Evolutionary conservation across 495 filamentous ascomycete species (phyloP).

Genomic region (Aspergillus avenaceus): DNA sequence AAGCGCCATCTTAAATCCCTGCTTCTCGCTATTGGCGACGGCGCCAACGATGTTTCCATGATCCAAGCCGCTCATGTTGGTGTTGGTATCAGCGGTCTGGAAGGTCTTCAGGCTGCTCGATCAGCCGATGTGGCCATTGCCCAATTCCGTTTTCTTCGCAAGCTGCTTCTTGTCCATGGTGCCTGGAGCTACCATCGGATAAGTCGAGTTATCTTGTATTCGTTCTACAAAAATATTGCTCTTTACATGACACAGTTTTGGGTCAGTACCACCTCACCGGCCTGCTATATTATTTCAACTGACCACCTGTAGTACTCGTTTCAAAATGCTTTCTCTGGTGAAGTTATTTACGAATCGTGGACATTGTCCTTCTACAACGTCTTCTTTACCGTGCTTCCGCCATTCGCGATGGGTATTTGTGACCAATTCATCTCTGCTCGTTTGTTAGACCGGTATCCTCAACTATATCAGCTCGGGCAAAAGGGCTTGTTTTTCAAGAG

Average conservation of each 20-base stretch:
- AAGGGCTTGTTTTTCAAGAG: conserved; percentile 89
- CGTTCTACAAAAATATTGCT: conserved; percentile 99
- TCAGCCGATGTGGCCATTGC: conserved; percentile 95
- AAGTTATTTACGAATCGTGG: conserved; percentile 99
- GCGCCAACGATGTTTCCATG: conserved; percentile 99
- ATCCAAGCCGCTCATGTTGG: conserved; percentile 99
- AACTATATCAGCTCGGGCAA: conserved; percentile 91
- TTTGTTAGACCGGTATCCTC: conserved; percentile 94
- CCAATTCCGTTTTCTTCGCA: conserved; percentile 94
- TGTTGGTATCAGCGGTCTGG: conserved; percentile 94
- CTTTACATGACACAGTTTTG: conserved; percentile 99
- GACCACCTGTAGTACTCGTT: conserved; percentile 72
- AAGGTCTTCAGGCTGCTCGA: conserved; percentile 97
- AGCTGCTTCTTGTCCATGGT: conserved; percentile 92
- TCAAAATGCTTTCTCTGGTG: conserved; percentile 95
- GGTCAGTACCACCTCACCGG: conserved; percentile 46
- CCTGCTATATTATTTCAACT: conserved; percentile 17
- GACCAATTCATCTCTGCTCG: conserved; percentile 97
- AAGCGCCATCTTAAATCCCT: conserved; percentile 92
- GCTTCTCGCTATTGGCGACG: conserved; percentile 93
- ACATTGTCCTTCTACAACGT: conserved; percentile 99
- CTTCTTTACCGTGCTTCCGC: conserved; percentile 92
- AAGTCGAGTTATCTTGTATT: conserved; percentile 94
- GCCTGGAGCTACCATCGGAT: conserved; percentile 98
- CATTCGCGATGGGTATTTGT: conserved; percentile 92